A percentile compares a stretch with the other conserved stretches of the same genome.
These are phyloP conservation scores for Mycotypha africana DNA, from an alignment of 371 early-diverging fungal genomes.

Conservation along the genomic window DNA sequence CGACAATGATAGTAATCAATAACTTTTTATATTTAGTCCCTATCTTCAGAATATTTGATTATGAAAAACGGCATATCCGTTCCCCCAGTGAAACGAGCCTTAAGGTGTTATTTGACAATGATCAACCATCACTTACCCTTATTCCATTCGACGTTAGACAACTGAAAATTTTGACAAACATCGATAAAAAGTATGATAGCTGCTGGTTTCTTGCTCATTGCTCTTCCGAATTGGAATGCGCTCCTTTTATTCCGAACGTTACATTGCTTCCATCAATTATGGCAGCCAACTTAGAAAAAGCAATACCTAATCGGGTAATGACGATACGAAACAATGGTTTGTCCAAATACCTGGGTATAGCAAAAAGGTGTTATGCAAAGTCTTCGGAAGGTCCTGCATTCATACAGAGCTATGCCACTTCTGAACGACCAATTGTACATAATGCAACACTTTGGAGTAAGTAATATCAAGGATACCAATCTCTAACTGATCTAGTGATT, in stretches of 20 bases:
- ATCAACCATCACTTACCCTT: too few species aligned
- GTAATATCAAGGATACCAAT: too few species aligned
- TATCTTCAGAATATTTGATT: too few species aligned
- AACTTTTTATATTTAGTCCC: too few species aligned
- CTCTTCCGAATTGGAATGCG: neutral
- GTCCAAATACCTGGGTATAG: conserved; percentile 39
- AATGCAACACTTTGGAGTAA: conserved; percentile 3
- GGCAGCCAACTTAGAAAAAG: neutral
- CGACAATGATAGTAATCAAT: too few species aligned
- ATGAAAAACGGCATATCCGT: too few species aligned
- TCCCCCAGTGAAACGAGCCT: too few species aligned
- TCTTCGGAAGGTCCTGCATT: neutral
- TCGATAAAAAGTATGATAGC: neutral
- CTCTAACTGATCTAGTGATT: too few species aligned
- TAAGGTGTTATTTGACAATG: too few species aligned
- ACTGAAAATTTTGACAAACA: conserved; percentile 4
- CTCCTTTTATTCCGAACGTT: neutral
- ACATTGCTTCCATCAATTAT: conserved; percentile 6
- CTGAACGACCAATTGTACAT: neutral
- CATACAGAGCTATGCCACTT: conserved; percentile 23
- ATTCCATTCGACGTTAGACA: too few species aligned
- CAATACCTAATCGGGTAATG: conserved; percentile 4
- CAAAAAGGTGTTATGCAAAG: conserved; percentile 23
- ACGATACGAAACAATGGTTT: neutral
- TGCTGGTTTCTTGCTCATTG: conserved; percentile 5